phyloP scores from a whole-genome alignment of 768 basidiomycete species.

The Phylloporus arenicola region DNA sequence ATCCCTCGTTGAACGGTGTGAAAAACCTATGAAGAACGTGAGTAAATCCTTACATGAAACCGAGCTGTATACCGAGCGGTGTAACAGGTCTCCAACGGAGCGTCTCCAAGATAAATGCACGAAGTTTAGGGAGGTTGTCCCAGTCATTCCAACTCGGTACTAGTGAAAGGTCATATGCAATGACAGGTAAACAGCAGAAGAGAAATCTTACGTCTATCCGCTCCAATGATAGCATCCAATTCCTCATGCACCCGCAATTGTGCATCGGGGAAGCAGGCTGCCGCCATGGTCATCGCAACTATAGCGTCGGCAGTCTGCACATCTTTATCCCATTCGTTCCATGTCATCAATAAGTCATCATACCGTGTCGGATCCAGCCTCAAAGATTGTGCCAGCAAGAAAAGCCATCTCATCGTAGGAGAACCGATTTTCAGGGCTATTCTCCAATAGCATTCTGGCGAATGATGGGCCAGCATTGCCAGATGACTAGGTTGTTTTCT shows the following conservation, averaged over 20 bases:
- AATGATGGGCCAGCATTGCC: slow-evolving; percentile 33
- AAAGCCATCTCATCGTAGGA: slow-evolving; percentile 51
- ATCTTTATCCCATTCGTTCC: not conserved
- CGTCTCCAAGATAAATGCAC: slow-evolving; percentile 33
- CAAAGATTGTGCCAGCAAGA: slow-evolving; percentile 55
- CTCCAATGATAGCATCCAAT: slow-evolving; percentile 46
- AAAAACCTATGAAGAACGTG: slow-evolving; percentile 32
- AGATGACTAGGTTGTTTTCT: not conserved
- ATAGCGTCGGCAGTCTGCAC: slow-evolving; percentile 2
- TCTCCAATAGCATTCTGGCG: slow-evolving; percentile 49
- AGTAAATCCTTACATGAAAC: too few species aligned
- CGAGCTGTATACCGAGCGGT: slow-evolving; percentile 16
- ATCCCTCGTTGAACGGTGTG: slow-evolving; percentile 59
- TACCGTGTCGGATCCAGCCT: slow-evolving; percentile 56
- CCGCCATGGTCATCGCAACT: slow-evolving; percentile 47
- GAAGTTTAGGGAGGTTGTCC: slow-evolving; percentile 30
- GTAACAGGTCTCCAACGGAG: slow-evolving; percentile 37
- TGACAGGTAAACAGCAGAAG: not conserved
- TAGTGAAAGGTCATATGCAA: slow-evolving; percentile 4
- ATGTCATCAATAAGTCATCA: not conserved
- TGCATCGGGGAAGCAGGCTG: slow-evolving; percentile 48
- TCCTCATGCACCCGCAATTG: slow-evolving; percentile 48
- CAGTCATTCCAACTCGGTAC: slow-evolving; percentile 36
- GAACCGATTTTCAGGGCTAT: slow-evolving; percentile 42
- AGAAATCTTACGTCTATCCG: slow-evolving; percentile 22